These are phyloP conservation scores for Uromyces viciae-fabae DNA, from an alignment of 1,284 basidiomycete genomes.

Conservation along the genomic window DNA sequence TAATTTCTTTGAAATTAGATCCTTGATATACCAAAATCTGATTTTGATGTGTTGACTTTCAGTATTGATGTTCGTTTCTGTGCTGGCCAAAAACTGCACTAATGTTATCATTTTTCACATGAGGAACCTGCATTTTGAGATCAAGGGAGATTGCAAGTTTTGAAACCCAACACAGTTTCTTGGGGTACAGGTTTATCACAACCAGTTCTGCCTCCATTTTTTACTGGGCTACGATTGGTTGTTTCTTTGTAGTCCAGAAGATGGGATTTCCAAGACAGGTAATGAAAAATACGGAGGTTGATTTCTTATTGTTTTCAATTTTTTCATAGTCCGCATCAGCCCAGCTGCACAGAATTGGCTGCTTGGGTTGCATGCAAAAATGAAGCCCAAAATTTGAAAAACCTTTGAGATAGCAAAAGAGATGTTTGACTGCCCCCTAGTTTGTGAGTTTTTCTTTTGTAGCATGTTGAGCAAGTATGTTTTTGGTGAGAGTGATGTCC, in stretches of 20 bases:
- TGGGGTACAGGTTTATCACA: not conserved
- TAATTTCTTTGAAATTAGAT: not conserved
- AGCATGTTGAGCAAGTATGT: not conserved
- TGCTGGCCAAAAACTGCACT: not conserved
- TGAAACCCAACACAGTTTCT: not conserved
- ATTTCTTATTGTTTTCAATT: not conserved
- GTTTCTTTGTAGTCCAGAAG: conserved; percentile 4
- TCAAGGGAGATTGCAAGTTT: not conserved
- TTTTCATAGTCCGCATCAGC: not conserved
- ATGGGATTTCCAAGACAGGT: not conserved
- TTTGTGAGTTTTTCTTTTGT: not conserved
- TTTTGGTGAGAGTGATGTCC: not conserved
- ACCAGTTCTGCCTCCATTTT: not conserved
- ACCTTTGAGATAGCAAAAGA: not conserved
- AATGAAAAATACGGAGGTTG: not conserved
- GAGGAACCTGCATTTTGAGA: not conserved
- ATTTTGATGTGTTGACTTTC: not conserved
- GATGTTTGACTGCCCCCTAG: not conserved
- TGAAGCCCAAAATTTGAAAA: not conserved
- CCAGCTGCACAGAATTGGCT: not conserved
- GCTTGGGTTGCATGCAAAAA: not conserved
- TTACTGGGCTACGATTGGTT: not conserved
- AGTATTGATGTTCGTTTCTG: not conserved
- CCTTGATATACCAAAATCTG: not conserved
- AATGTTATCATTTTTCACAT: not conserved